Evolutionary conservation across 1,139 yeast genomes (phyloP).

Genomic region (Kluyveromyces sp.): DNA sequence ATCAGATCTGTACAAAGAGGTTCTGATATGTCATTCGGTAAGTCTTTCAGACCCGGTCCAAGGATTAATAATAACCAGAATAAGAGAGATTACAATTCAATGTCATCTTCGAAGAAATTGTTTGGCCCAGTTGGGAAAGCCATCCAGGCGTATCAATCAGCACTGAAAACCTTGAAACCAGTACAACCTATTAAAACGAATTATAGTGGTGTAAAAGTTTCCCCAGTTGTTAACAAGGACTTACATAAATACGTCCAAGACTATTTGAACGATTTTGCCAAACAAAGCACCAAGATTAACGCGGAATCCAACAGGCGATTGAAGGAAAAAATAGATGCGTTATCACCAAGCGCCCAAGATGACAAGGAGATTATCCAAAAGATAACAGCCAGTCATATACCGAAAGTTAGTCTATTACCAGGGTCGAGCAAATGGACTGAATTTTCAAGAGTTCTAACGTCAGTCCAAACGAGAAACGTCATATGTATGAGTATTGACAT

Average conservation of each 20-base stretch:
- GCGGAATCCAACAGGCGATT: not conserved
- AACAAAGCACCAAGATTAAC: not conserved
- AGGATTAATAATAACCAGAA: not conserved
- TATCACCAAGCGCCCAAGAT: not conserved
- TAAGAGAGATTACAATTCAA: not conserved
- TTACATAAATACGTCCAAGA: conserved; percentile 1
- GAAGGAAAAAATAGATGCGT: conserved; percentile 1
- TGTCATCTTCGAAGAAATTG: not conserved
- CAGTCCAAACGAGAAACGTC: conserved; percentile 26
- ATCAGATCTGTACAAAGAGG: not conserved
- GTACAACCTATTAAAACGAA: not conserved
- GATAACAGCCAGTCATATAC: conserved; percentile 9
- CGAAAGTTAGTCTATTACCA: conserved; percentile 19
- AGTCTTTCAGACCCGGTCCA: not conserved
- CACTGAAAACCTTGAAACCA: not conserved
- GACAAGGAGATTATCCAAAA: conserved; percentile 2
- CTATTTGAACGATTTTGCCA: not conserved
- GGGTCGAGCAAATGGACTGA: conserved; percentile 20
- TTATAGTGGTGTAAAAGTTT: too few relatives aligned
- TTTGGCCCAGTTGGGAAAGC: not conserved
- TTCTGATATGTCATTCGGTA: not conserved
- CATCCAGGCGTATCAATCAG: not conserved
- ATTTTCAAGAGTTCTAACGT: conserved; percentile 18
- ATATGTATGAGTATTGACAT: conserved; percentile 52
- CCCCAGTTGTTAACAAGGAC: not conserved